A percentile compares a stretch with the other conserved stretches of the same genome.
These are phyloP conservation scores for Colletotrichum sp. DNA, from an alignment of 2,329 filamentous ascomycete genomes.

Conservation along the genomic window DNA sequence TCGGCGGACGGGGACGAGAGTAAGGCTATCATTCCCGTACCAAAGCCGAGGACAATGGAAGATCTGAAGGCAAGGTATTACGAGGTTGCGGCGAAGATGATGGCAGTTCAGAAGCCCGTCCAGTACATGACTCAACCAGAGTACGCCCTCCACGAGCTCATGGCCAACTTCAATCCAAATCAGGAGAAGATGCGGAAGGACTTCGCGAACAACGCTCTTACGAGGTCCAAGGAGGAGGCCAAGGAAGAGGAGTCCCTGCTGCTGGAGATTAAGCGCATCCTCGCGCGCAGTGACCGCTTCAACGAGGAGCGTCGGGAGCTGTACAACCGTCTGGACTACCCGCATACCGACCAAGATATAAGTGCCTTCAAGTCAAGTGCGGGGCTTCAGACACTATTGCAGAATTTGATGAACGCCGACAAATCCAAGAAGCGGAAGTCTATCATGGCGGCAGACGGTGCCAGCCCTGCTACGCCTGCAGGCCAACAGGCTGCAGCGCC, in stretches of 20 bases:
- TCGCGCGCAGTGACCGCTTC: slow-evolving; percentile 83
- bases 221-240: slow-evolving; percentile 83
- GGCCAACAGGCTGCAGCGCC: slow-evolving; percentile 35
- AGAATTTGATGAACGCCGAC: slow-evolving; percentile 82
- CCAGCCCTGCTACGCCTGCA: slow-evolving; percentile 46
- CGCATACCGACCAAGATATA: slow-evolving; percentile 71
- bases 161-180: slow-evolving; percentile 83
- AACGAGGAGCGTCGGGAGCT: slow-evolving; percentile 88
- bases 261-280: slow-evolving; percentile 89
- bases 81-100: slow-evolving; percentile 80
- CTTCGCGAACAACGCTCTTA: slow-evolving; percentile 80
- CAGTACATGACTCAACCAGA: slow-evolving; percentile 89
- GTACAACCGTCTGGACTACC: slow-evolving; percentile 86
- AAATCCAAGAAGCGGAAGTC: slow-evolving; percentile 89
- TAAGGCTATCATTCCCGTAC: slow-evolving; percentile 58
- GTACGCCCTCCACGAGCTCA: slow-evolving; percentile 81
- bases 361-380: slow-evolving; percentile 80
- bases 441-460: slow-evolving; percentile 64
- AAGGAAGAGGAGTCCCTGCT: slow-evolving; percentile 90
- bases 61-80: slow-evolving; percentile 94
- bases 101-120: slow-evolving; percentile 78
- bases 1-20: slow-evolving; percentile 50
- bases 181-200: slow-evolving; percentile 83
- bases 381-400: slow-evolving; percentile 79
- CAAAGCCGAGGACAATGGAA: slow-evolving; percentile 74